Percentiles rank a stretch among this genome's conserved stretches.
phyloP scores from a whole-genome alignment of 2,329 filamentous ascomycete species.

The Fusarium begoniae region DNA sequence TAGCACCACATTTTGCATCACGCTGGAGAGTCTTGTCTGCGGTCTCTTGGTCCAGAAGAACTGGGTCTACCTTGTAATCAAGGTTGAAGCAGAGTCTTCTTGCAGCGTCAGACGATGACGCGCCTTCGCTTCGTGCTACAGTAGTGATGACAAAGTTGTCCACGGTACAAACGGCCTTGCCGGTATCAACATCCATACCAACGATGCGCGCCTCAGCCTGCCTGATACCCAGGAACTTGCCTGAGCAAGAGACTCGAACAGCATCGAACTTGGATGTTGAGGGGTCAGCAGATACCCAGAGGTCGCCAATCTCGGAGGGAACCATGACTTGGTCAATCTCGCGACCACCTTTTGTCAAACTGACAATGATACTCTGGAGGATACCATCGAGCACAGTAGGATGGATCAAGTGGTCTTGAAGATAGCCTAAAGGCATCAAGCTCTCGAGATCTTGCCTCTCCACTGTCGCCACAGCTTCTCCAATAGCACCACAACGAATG shows the following conservation, averaged over 20 bases:
- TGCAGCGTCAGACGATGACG: background rate
- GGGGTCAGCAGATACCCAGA: conserved; percentile 1
- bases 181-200: background rate
- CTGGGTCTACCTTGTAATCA: background rate
- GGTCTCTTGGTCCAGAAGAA: background rate
- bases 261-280: background rate
- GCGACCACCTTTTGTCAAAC: background rate
- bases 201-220: background rate
- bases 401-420: background rate
- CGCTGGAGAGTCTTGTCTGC: background rate
- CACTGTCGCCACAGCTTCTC: background rate
- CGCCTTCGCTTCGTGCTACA: background rate
- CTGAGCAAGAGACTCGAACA: background rate
- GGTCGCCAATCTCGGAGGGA: background rate
- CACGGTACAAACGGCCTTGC: background rate
- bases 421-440: background rate
- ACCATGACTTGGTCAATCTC: conserved; percentile 7
- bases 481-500: background rate
- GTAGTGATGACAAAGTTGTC: background rate
- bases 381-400: background rate
- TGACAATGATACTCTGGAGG: conserved; percentile 4
- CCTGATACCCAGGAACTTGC: background rate
- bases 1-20: background rate
- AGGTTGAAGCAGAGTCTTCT: conserved; percentile 5
- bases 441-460: background rate